Base-by-base conservation (phyloP, 164 flowering plant species). In the Tinospora cordifolia region DNA sequence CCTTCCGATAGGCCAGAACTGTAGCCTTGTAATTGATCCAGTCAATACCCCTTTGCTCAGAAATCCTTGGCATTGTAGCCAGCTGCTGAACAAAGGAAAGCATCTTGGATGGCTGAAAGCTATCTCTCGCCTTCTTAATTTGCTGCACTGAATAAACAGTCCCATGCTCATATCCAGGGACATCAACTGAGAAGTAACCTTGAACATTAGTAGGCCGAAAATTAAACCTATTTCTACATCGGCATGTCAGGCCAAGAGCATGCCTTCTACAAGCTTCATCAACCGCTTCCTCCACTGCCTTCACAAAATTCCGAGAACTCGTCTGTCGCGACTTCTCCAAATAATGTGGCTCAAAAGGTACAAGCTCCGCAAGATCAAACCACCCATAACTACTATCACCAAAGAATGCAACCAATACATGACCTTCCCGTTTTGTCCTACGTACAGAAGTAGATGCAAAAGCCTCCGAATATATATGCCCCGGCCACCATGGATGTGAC, bases 401-500 rank as follows among this genome's bases (percentile, higher is more conserved):
- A 71, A 88, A 95, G 71, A 95, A 95, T 0, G 99, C 99, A 49
- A 95, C 99, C 84, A 95, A 81, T 5, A 91, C 79, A 79, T 85
- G 85, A 15, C 95, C 98, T 15, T 81, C 90, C 51, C 87, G 79
- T 77, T 81, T 87, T 0, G 84, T 76, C 6, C 89, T 79, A 25
- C 90, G 80, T 7, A 92, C 97, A 0, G 89, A 80, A 3, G 84
- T n/a, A 2, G 93, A 64, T 0, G 94, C 99, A 76, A 92, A 86
- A 0, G 86, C 85, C 66, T 90, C 99, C 68, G 77, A 83, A 41
- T 77, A 91, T 6, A 95, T 81, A 58, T 87, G 91, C 6, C 99
- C 99, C 0, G 99, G 98, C 99, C 99, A 95, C 99, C 99, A 95
- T 0, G 99, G 99, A 59, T 95, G 99, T 2, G 98, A 95, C 62